Base-by-base conservation (phyloP, 139 green algal species). In the Coelastrella sp. region DNA sequence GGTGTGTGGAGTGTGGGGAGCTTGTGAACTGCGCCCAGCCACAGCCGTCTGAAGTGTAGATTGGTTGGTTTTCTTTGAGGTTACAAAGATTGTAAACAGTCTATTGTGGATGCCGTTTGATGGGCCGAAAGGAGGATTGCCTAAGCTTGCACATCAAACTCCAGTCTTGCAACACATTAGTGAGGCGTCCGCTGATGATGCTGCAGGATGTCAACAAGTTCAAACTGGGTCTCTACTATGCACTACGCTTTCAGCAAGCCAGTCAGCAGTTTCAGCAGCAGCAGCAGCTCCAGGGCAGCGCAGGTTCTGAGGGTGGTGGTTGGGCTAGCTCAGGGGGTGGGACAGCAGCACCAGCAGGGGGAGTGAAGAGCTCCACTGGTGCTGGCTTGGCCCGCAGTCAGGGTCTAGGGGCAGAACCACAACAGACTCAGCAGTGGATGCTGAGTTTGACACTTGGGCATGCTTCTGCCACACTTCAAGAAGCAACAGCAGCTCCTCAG, bases 371-470 rank as follows among this genome's bases (percentile, higher is more conserved):
- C 1, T 32, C 4, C 4, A 43, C 48, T 25, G 27, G 64, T 15
- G 80, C 67, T 13, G 80, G 80, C 32, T 67, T 87, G 27, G 82
- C 66, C 4, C 69, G 82, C 57, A 81, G 82, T 50, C 40, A 82
- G 71, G 82, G 82, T 34, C n/a, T 67, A 3, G 82, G 82, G 6
- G 72, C 83, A 13, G 83, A 88, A 48, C 83, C 73, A 66, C 74
- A 80, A 34, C 86, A 88, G 81, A 78, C 90, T 17, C 63, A 83
- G 50, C 84, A 87, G 51, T 92, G 89, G 89, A 81, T 93, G 45
- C 62, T 84, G 5, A 71, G n/a, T 13, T 62, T 94, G 51, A 68
- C 90, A 72, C 64, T 92, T 64, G 88, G 87, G 4, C 80, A 86
- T 67, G 66, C 91, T 37, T 66, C 83, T 41, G 67, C 71, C 3